Conservation (phyloP, 2,329 filamentous ascomycete genomes). For the Purpureocillium takamizusanense region DNA sequence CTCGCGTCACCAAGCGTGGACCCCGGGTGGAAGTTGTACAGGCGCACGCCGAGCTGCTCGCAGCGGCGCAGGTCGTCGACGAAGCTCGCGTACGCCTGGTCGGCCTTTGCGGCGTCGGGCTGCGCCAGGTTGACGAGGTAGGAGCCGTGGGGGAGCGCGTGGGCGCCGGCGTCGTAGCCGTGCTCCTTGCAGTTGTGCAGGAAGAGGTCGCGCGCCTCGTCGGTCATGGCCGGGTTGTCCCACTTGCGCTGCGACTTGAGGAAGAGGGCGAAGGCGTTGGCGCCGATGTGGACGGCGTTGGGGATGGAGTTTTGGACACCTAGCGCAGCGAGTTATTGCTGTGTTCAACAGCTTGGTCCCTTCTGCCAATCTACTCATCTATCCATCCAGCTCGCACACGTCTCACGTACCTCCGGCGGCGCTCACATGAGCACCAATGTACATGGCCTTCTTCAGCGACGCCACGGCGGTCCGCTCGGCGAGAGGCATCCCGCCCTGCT, state of each 20-base stretch:
- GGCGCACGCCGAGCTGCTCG: conserved; percentile 70
- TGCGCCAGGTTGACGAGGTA: conserved; percentile 96
- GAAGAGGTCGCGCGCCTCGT: conserved; percentile 62
- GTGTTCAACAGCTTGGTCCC: too few species aligned
- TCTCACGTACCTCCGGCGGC: conserved; percentile 63
- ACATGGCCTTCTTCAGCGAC: conserved; percentile 61
- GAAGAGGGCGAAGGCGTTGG: conserved; percentile 90
- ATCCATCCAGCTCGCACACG: not conserved
- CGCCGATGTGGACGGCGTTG: conserved; percentile 73
- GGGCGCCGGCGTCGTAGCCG: conserved; percentile 59
- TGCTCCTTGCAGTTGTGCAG: conserved; percentile 57
- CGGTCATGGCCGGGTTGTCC: conserved; percentile 68
- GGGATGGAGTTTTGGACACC: conserved; percentile 81
- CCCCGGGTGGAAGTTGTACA: conserved; percentile 99
- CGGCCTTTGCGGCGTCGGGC: conserved; percentile 66
- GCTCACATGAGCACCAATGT: conserved; percentile 88
- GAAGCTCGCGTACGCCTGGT: conserved; percentile 79
- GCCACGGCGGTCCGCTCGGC: conserved; percentile 55
- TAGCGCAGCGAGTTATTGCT: too few species aligned
- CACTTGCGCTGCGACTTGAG: conserved; percentile 96
- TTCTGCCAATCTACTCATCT: not conserved
- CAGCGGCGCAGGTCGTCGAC: conserved; percentile 82
- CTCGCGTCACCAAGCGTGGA: conserved; percentile 62
- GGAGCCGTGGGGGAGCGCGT: conserved; percentile 84
- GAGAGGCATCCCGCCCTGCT: conserved; percentile 48